Conservation (phyloP, 257 asterid species). For the Linaria vulgaris region DNA sequence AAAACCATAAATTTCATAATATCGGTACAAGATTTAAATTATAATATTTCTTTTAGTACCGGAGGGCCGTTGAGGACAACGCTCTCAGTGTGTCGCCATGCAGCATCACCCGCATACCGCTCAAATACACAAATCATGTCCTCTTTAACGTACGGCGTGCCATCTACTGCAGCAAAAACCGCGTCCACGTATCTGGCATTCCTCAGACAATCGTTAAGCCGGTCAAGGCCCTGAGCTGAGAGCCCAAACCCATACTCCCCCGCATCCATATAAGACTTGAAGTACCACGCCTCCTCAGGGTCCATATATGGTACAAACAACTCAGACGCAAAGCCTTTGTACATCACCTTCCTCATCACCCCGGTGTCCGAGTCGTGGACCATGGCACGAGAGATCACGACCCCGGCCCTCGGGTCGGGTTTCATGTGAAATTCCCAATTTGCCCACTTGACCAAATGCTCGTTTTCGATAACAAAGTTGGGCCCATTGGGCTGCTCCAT, state of each 20-base stretch:
- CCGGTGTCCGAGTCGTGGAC: slow-evolving; percentile 66
- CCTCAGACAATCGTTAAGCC: slow-evolving; percentile 78
- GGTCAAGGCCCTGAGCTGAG: slow-evolving; percentile 61
- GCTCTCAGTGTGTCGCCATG: slow-evolving; percentile 76
- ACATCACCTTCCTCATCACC: slow-evolving; percentile 69
- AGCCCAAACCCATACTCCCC: slow-evolving; percentile 82
- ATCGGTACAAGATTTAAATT: too few species aligned
- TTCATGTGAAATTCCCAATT: slow-evolving; percentile 94
- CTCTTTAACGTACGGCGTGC: slow-evolving; percentile 55
- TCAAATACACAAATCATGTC: slow-evolving; percentile 71
- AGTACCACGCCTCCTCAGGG: slow-evolving; percentile 75
- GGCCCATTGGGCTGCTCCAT: slow-evolving; percentile 98
- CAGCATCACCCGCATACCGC: slow-evolving; percentile 65
- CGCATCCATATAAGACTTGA: slow-evolving; percentile 80
- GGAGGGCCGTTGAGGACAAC: slow-evolving; percentile 36
- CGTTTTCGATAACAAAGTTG: slow-evolving; percentile 65
- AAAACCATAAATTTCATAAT: not conserved
- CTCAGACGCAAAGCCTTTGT: slow-evolving; percentile 82
- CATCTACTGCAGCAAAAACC: slow-evolving; percentile 60
- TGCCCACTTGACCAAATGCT: slow-evolving; percentile 84
- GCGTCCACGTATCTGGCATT: slow-evolving; percentile 69
- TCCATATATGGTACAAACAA: slow-evolving; percentile 93
- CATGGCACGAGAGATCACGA: slow-evolving; percentile 65
- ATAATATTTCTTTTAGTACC: slow-evolving; percentile 27
- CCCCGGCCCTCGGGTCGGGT: slow-evolving; percentile 91